Base-by-base conservation (phyloP, 2,329 filamentous ascomycete genomes). In the Pyrenochaeta sp. region DNA sequence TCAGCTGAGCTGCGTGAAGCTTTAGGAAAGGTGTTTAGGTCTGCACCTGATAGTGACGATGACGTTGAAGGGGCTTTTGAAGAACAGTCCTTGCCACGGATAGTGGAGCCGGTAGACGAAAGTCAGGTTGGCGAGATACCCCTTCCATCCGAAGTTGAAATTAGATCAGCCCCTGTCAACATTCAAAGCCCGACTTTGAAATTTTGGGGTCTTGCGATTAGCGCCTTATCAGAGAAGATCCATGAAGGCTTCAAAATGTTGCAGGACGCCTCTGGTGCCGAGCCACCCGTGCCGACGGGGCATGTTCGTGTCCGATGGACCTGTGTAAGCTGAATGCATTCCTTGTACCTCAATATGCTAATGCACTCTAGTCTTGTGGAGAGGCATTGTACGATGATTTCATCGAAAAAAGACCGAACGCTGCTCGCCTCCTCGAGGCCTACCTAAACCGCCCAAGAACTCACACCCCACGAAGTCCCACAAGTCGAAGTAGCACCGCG, bases 301-400 rank as follows among this genome's bases (percentile, higher is more conserved):
- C 71, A 76, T 59, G 69, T 72, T n/a, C 72, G 74, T 10, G 72
- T 78, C 22, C 68, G 73, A 25, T 78, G 75, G 75, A 74, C 64
- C 39, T 78, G 75, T 58, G 72, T 75, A 61, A 64, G 70, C 63
- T 9, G 7, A 1, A 22, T 10, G 19, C 10, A 37, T 28, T 9
- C 32, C 9, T 39, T 19, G 10, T 27, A 10, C 10, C 24, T 27
- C 6, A 40, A 27, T 9, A 19, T 52, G 13, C 59, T 64, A 46
- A 63, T 43, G 9, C 2, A 1, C 2, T 24, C 9, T 27, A 76
- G 72, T 64, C 67, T 19, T 78, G 74, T 47, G 75, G 75, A 22
- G 66, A 73, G 25, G 42, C 61, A 2, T 63, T 79, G 6, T 74
- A 78, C 53, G 78, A 80, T 49, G 78, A 80, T 61, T 79, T 76